Evolutionary conservation across 164 flowering plant genomes (phyloP).

Genomic region (Tetracentron sinense): DNA sequence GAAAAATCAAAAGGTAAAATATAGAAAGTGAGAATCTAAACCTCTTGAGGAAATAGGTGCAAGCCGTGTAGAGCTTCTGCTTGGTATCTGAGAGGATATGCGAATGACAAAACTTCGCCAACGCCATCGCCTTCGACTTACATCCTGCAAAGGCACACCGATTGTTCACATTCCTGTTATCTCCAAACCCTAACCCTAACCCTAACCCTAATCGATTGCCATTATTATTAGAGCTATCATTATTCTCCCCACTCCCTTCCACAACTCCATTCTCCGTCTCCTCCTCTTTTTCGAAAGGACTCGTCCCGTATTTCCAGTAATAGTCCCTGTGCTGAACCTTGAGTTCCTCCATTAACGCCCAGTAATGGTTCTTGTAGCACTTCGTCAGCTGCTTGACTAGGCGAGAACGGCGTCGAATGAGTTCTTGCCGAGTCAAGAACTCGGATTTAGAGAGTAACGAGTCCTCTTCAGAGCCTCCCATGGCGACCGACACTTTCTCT

Average conservation of each 20-base stretch:
- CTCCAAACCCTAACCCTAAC: slow-evolving; percentile 17
- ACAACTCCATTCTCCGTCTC: slow-evolving; percentile 18
- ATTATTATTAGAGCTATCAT: slow-evolving; percentile 1
- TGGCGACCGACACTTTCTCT: slow-evolving; percentile 1
- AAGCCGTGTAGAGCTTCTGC: slow-evolving; percentile 77
- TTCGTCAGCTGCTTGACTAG: slow-evolving; percentile 34
- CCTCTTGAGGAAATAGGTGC: slow-evolving; percentile 62
- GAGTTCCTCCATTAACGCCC: slow-evolving; percentile 73
- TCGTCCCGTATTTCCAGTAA: slow-evolving; percentile 60
- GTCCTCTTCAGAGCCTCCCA: slow-evolving; percentile 35
- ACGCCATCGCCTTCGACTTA: slow-evolving; percentile 77
- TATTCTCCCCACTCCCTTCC: slow-evolving; percentile 18
- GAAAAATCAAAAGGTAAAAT: no score
- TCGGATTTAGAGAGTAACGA: slow-evolving; percentile 30
- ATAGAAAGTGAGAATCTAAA: slow-evolving; percentile 11
- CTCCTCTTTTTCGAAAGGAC: slow-evolving; percentile 53
- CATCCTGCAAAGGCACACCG: slow-evolving; percentile 54
- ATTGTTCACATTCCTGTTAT: slow-evolving; percentile 8
- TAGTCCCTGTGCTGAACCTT: slow-evolving; percentile 53
- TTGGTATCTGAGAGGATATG: slow-evolving; percentile 66
- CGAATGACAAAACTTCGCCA: slow-evolving; percentile 63
- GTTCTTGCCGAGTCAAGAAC: slow-evolving; percentile 45
- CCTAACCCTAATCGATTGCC: slow-evolving; percentile 7
- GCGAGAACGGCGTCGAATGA: slow-evolving; percentile 48
- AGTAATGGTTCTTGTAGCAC: slow-evolving; percentile 48